Base-by-base conservation (phyloP, 2,329 filamentous ascomycete species). In the Trichoderma koningii region DNA sequence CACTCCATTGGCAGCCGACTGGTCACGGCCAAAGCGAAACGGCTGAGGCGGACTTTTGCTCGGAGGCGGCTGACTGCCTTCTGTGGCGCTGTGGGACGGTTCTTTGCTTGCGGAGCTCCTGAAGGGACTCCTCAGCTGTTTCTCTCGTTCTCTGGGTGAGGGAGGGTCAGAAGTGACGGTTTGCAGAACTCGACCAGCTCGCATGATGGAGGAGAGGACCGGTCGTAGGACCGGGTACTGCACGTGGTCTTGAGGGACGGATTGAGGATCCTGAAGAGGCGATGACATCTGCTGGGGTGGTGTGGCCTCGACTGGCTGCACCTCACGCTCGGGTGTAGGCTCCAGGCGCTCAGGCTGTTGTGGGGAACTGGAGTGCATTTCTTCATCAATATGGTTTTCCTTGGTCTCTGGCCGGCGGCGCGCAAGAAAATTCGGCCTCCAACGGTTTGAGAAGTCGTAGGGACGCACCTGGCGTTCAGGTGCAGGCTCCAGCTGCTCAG, bases 111-210 rank as follows among this genome's bases (percentile, higher is more conserved):
- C 75, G 9, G 77, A 77, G 48, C 76, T 74, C 59, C 81, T 78
- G 68, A 87, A 87, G 0, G 85, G 85, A 63, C 85, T 87, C 15
- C 84, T 79, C 2, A 87, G 74, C 12, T 81, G 80, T 41, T 78
- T 78, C 50, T 83, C 82, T n/a, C 77, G 78, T 7, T 74, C 78
- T 57, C 82, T 81, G 1, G 85, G 85, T 0, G 85, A 86, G 0
- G 84, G 83, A 7, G 83, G 82, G 67, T 87, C 85, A 0, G 84
- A 86, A 12, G 85, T 84, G 44, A 87, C 82, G 65, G 80, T 84
- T 70, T 87, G 85, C 15, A 87, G 73, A 34, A 81, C 83, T 55
- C 83, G 78, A 3, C 84, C 85, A 28, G 80, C 85, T 52, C 84
- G 79, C n/a, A 87, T 81, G 42, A 86, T 86, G 1, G 85, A 84